Conservation (phyloP, 2,329 filamentous ascomycete genomes). For the Pseudogymnoascus sp. region DNA sequence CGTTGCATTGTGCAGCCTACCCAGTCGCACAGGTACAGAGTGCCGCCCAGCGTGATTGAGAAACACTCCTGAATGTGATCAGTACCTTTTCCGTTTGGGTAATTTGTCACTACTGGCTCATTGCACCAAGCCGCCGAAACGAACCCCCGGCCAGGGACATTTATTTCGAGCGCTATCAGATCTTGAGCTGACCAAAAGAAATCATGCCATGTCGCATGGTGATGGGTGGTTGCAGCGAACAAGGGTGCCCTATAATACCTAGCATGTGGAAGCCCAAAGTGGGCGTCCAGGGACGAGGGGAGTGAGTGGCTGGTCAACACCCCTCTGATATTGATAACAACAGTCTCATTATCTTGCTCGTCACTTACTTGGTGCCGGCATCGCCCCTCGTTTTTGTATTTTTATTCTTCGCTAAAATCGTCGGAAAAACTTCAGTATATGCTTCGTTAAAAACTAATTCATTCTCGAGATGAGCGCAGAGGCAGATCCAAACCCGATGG, state of each 20-base stretch:
- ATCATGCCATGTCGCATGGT: constrained; percentile 1
- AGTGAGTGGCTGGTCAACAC: not conserved
- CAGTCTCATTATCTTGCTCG: not conserved
- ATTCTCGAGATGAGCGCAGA: not conserved
- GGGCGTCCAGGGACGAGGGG: not conserved
- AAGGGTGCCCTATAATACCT: not conserved
- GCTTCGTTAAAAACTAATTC: not conserved
- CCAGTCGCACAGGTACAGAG: not conserved
- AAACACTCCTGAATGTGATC: constrained; percentile 3
- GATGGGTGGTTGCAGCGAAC: not conserved
- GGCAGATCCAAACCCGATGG: not conserved
- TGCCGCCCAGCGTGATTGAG: not conserved
- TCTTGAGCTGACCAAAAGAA: not conserved
- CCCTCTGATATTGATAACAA: constrained; percentile 2
- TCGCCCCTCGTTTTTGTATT: not conserved
- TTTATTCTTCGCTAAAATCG: not conserved
- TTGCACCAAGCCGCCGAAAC: not conserved
- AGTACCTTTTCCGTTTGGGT: not conserved
- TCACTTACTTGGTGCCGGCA: not conserved
- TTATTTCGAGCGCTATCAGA: not conserved
- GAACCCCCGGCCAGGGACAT: not conserved
- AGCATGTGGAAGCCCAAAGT: not conserved
- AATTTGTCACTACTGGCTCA: not conserved
- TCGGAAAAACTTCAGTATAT: not conserved
- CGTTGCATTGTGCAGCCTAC: not conserved